Base-by-base conservation (phyloP, 208 protist genomes). In the Leishmania arabica region DNA sequence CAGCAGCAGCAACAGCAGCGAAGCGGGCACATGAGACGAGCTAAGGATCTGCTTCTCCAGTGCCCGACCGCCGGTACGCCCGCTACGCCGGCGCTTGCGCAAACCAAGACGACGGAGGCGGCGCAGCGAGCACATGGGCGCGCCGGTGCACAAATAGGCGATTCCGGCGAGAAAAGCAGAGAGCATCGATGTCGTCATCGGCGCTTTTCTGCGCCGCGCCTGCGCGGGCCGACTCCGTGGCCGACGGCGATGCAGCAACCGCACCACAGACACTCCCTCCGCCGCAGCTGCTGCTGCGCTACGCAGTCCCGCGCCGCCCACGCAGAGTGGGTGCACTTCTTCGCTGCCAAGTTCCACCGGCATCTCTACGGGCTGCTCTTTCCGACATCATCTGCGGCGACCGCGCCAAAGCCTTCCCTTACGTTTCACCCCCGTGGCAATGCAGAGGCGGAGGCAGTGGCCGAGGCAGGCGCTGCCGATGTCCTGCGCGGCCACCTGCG, bases 331-430 rank as follows among this genome's bases (percentile, higher is more conserved):
- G 85, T 82, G n/a, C 86, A 90, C 77, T 88, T 81, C 77, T 74
- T 90, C 51, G 85, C 87, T 56, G 80, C 84, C 73, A 78, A 77
- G 40, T 91, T 92, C 66, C 86, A 92, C 72, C 68, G 74, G 1
- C 84, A 84, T 42, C 79, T 92, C 40, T 92, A 91, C 69, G 49
- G 45, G 7, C 71, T 85, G 9, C 84, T 92, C n/a, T 92, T 92
- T 54, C 89, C 88, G 8, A 75, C 75, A 19, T 66, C 72, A 49
- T 56, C 45, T 51, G 79, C 79, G 11, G 60, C 60, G 4, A 73
- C 70, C 60, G 62, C 73, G 56, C 17, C 17, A 58, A 58, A 58
- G 54, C 7, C 17, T 27, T 8, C 54, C 21, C 54, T 58, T 58
- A 58, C 21, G 24, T 4, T 27, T 58, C 54, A 21, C 19, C 54